Percentiles rank a stretch among this genome's conserved stretches.
These are phyloP conservation scores for Eucalyptus shirleyi DNA, from an alignment of 345 rosid genomes.

Conservation along the genomic window DNA sequence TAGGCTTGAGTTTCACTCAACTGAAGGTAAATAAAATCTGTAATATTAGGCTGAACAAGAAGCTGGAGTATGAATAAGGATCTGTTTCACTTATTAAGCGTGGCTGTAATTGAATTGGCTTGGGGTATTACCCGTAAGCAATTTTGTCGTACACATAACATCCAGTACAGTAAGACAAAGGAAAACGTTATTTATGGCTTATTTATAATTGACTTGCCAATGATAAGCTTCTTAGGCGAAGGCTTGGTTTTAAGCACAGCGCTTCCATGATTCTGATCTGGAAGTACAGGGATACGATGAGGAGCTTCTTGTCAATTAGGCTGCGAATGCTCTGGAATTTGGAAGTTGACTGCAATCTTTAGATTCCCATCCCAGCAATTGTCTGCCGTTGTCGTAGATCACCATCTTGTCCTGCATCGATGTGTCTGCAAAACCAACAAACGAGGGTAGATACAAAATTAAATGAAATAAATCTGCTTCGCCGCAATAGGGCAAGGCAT, in stretches of 20 bases:
- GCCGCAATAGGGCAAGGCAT: neutral
- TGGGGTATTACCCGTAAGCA: neutral
- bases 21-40: too few relatives aligned
- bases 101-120: neutral
- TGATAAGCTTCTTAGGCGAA: neutral
- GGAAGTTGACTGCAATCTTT: neutral
- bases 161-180: neutral
- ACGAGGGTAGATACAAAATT: neutral
- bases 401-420: conserved; percentile 90
- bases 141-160: neutral
- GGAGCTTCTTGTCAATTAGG: neutral
- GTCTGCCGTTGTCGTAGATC: conserved; percentile 74
- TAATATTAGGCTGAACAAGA: too few relatives aligned
- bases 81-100: neutral
- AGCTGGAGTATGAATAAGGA: too few relatives aligned
- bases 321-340: neutral
- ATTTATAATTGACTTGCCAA: neutral
- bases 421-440: conserved; percentile 34
- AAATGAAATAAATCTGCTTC: neutral
- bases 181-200: neutral
- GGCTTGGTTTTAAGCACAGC: neutral
- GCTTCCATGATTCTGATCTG: neutral
- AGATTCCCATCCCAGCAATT: conserved; percentile 53
- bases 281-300: neutral
- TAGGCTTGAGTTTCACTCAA: too few relatives aligned